Percentiles rank a stretch among this genome's conserved stretches.
Conservation (phyloP, 2,329 filamentous ascomycete species). For the Aschersonia sp. region DNA sequence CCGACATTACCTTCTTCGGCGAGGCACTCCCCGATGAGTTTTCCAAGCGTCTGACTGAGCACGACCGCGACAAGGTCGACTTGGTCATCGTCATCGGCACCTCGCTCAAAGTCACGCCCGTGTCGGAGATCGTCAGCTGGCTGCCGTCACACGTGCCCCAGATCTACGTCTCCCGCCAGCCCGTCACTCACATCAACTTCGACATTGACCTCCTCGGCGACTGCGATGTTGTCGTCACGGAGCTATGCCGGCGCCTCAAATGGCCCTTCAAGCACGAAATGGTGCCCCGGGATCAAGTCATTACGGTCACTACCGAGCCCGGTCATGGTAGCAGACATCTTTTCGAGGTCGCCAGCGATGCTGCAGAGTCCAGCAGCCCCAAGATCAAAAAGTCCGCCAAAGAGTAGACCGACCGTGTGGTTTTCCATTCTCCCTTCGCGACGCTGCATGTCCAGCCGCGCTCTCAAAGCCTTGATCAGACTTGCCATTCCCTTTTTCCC, state of each 20-base stretch:
- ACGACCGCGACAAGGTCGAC: slow-evolving; percentile 69
- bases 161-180: slow-evolving; percentile 76
- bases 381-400: background rate
- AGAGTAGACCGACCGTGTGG: background rate
- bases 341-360: slow-evolving; percentile 12
- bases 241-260: slow-evolving; percentile 66
- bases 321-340: slow-evolving; percentile 21
- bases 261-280: slow-evolving; percentile 77
- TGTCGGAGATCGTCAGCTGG: slow-evolving; percentile 77
- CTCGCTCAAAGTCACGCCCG: slow-evolving; percentile 86
- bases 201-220: slow-evolving; percentile 94
- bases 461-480: no score
- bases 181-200: slow-evolving; percentile 81
- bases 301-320: slow-evolving; percentile 33
- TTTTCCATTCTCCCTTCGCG: background rate
- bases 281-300: slow-evolving; percentile 51
- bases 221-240: slow-evolving; percentile 78
- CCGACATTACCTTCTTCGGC: slow-evolving; percentile 96
- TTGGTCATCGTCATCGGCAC: slow-evolving; percentile 94
- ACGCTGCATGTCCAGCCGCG: no score
- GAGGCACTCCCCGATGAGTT: slow-evolving; percentile 79
- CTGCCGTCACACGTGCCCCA: slow-evolving; percentile 70
- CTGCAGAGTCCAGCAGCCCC: background rate
- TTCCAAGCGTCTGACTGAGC: slow-evolving; percentile 61
- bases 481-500: no score